These are phyloP conservation scores for Podospora conica DNA, from an alignment of 495 filamentous ascomycete genomes.

Conservation along the genomic window DNA sequence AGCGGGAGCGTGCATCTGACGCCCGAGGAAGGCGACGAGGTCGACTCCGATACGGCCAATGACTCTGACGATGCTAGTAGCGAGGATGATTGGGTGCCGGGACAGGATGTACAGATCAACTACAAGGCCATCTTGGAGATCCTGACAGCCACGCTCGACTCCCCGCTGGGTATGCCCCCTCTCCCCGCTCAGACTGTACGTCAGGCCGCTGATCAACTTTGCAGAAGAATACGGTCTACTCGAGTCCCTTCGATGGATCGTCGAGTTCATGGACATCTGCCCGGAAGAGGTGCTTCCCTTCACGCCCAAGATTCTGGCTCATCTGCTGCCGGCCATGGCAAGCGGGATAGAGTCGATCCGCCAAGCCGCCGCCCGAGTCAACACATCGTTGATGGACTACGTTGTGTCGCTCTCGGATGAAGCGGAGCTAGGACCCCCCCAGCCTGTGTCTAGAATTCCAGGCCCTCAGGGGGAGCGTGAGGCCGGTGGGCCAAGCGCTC, in stretches of 20 bases:
- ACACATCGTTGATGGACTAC: constrained; percentile 82
- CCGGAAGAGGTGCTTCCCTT: constrained; percentile 96
- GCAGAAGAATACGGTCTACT: constrained; percentile 84
- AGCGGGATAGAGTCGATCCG: constrained; percentile 84
- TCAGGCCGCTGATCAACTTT: constrained; percentile 17
- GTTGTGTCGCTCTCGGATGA: constrained; percentile 89
- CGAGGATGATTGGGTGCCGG: constrained; percentile 93
- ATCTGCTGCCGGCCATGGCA: constrained; percentile 90
- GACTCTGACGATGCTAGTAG: constrained; percentile 55
- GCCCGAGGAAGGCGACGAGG: constrained; percentile 42
- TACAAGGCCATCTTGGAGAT: constrained; percentile 89
- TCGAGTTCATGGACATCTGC: constrained; percentile 93
- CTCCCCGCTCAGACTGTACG: background rate
- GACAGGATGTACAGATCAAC: constrained; percentile 94
- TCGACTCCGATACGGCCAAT: constrained; percentile 52
- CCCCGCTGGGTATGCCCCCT: constrained; percentile 57
- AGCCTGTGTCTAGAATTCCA: constrained; percentile 39
- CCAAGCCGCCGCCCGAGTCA: constrained; percentile 80
- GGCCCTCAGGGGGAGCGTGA: constrained; percentile 49
- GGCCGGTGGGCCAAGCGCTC: constrained; percentile 47
- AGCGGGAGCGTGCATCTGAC: constrained; percentile 45
- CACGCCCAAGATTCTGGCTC: constrained; percentile 82
- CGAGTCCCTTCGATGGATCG: constrained; percentile 90
- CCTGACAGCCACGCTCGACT: constrained; percentile 82
- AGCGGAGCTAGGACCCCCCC: constrained; percentile 37